A percentile compares a stretch with the other conserved stretches of the same genome.
Evolutionary conservation across 495 filamentous ascomycete species (phyloP).

Genomic region (Bombardia bombarda): DNA sequence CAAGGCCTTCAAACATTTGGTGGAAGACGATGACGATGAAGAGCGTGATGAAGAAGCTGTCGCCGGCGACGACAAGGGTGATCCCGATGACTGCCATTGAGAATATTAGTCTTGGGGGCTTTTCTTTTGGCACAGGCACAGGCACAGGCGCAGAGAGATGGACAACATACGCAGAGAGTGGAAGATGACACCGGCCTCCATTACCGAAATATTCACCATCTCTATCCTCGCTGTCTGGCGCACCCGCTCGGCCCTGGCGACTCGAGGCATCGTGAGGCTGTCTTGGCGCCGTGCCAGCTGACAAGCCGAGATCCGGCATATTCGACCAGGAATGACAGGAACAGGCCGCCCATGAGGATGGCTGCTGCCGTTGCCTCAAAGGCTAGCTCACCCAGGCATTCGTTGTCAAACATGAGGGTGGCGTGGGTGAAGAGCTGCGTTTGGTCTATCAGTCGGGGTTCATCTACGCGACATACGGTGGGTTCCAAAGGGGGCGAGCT

Average conservation of each 20-base stretch:
- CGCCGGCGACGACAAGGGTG: conserved; percentile 49
- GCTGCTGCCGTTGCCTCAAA: conserved; percentile 56
- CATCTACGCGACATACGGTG: neutral
- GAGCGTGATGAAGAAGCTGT: conserved; percentile 48
- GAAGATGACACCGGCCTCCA: conserved; percentile 66
- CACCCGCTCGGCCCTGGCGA: neutral
- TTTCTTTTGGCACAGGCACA: conserved; percentile 5
- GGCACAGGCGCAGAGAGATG: too few relatives aligned
- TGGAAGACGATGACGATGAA: conserved; percentile 55
- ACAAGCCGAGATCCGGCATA: conserved; percentile 47
- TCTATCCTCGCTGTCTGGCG: conserved; percentile 9
- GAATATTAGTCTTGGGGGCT: neutral
- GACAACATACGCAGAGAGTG: conserved; percentile 52
- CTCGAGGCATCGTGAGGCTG: conserved; percentile 1
- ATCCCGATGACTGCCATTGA: conserved; percentile 54
- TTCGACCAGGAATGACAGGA: conserved; percentile 55
- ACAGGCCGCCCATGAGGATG: conserved; percentile 57
- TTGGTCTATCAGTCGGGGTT: too few relatives aligned
- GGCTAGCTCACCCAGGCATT: conserved; percentile 50
- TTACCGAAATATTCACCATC: conserved; percentile 51
- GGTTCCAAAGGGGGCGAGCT: conserved; percentile 8
- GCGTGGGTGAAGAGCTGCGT: conserved; percentile 60
- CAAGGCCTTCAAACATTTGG: conserved; percentile 74
- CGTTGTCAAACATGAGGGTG: conserved; percentile 51
- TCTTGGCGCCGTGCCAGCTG: conserved; percentile 23